Conservation (phyloP, 2,329 filamentous ascomycete species). For the Calonectria fujianensis region DNA sequence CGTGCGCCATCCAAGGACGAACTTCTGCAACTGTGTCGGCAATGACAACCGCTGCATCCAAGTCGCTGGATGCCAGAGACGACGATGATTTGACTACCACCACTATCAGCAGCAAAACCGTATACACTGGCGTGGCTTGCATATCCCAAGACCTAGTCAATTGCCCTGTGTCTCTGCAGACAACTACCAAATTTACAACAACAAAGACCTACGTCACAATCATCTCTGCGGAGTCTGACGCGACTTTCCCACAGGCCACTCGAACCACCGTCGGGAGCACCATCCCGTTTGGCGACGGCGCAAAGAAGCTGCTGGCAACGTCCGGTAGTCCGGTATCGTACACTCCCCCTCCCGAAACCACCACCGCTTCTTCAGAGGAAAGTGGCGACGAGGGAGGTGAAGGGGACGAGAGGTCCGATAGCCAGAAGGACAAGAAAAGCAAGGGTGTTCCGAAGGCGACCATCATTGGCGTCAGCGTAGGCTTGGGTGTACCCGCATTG, state of each 20-base stretch:
- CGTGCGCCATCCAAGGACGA: constrained; percentile 60
- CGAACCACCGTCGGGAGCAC: constrained; percentile 57
- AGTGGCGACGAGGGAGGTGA: constrained; percentile 28
- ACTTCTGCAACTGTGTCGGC: constrained; percentile 46
- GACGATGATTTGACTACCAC: constrained; percentile 59
- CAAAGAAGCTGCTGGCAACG: constrained; percentile 46
- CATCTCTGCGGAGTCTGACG: constrained; percentile 57
- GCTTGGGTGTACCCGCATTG: constrained; percentile 65
- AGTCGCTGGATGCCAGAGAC: neutral
- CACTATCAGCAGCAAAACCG: constrained; percentile 63
- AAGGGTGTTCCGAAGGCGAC: constrained; percentile 64
- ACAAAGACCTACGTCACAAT: constrained; percentile 64
- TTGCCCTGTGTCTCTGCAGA: constrained; percentile 71
- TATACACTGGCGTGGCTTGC: constrained; percentile 68
- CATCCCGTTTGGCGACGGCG: constrained; percentile 65
- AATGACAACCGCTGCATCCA: constrained; percentile 44
- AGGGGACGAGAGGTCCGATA: constrained; percentile 50
- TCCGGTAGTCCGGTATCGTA: constrained; percentile 68
- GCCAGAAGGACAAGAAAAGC: neutral
- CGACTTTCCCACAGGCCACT: constrained; percentile 64
- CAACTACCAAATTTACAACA: constrained; percentile 61
- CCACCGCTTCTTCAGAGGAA: neutral
- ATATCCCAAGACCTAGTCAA: constrained; percentile 63
- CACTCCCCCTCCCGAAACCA: constrained; percentile 57
- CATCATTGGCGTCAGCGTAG: constrained; percentile 69